Evolutionary conservation across 768 basidiomycete species (phyloP).

Genomic region (Hebeloma cylindrosporum): DNA sequence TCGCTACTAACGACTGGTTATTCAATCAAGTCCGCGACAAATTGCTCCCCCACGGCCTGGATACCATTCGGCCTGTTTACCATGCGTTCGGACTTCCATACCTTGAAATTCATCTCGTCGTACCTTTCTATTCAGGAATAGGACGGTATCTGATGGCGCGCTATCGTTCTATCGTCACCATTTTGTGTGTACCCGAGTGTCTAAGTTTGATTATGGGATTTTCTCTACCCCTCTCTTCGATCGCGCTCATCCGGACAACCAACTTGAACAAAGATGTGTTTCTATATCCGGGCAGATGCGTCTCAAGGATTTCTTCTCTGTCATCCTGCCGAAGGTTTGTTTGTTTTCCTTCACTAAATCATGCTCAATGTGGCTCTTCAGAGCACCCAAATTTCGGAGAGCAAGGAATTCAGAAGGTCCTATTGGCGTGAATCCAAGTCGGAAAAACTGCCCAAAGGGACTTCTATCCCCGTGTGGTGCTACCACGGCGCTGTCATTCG

Average conservation of each 20-base stretch:
- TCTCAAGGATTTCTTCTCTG: slow-evolving; percentile 40
- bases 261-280: slow-evolving; percentile 28
- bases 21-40: slow-evolving; percentile 40
- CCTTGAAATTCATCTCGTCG: neutral
- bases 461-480: slow-evolving; percentile 23
- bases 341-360: too few relatives aligned
- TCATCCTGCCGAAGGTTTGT: slow-evolving; percentile 42
- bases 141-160: slow-evolving; percentile 54
- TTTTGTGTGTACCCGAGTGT: slow-evolving; percentile 47
- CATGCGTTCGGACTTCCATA: slow-evolving; percentile 45
- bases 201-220: slow-evolving; percentile 49
- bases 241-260: slow-evolving; percentile 38
- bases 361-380: slow-evolving; percentile 17
- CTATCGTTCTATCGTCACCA: slow-evolving; percentile 45
- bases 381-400: slow-evolving; percentile 46
- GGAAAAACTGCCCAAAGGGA: slow-evolving; percentile 20
- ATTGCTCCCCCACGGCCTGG: slow-evolving; percentile 38
- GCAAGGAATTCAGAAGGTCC: slow-evolving; percentile 42
- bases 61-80: slow-evolving; percentile 50
- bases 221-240: slow-evolving; percentile 38
- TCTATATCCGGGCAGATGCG: slow-evolving; percentile 38
- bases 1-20: slow-evolving; percentile 57
- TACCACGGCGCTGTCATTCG: slow-evolving; percentile 25
- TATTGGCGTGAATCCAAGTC: slow-evolving; percentile 31
- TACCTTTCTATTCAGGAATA: slow-evolving; percentile 28